These are phyloP conservation scores for Trichoderma koningii DNA, from an alignment of 2,329 filamentous ascomycete species.

Conservation along the genomic window DNA sequence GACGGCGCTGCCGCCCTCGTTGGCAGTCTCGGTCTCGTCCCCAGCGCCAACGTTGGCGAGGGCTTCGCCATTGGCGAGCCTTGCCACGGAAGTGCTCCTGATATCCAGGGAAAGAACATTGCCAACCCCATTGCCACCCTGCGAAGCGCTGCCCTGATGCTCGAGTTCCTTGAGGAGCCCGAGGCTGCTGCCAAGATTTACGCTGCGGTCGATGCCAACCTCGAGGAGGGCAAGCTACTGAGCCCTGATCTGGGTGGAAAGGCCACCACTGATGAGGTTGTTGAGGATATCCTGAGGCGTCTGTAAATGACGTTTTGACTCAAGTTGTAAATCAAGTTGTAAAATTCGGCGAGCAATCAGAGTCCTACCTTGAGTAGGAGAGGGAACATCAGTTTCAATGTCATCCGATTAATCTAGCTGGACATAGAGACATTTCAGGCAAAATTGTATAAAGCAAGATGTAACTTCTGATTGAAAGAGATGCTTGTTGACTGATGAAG, in stretches of 20 bases:
- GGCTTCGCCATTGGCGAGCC: conserved; percentile 96
- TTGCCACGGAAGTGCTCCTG: conserved; percentile 93
- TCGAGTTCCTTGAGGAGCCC: conserved; percentile 91
- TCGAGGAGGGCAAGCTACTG: conserved; percentile 79
- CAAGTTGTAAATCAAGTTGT: not conserved
- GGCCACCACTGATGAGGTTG: conserved; percentile 81
- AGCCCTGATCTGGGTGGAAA: conserved; percentile 89
- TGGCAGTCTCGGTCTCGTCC: conserved; percentile 87
- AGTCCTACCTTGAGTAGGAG: not conserved
- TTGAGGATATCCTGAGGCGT: conserved; percentile 81
- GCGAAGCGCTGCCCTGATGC: conserved; percentile 87
- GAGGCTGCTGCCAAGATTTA: conserved; percentile 88
- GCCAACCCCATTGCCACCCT: conserved; percentile 97
- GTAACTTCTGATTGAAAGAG: not conserved
- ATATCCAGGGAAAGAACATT: conserved; percentile 90
- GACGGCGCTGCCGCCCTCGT: conserved; percentile 94
- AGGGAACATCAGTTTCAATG: not conserved
- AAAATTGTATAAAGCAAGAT: conserved; percentile 8
- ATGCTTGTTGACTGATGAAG: not conserved
- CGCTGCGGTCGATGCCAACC: conserved; percentile 83
- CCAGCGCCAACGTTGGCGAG: conserved; percentile 92
- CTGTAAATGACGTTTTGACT: conserved; percentile 54
- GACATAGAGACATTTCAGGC: not conserved
- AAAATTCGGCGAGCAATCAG: not conserved
- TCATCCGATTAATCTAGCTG: not conserved